These are phyloP conservation scores for Neolentinus lepideus DNA, from an alignment of 1,284 basidiomycete genomes.

Conservation along the genomic window DNA sequence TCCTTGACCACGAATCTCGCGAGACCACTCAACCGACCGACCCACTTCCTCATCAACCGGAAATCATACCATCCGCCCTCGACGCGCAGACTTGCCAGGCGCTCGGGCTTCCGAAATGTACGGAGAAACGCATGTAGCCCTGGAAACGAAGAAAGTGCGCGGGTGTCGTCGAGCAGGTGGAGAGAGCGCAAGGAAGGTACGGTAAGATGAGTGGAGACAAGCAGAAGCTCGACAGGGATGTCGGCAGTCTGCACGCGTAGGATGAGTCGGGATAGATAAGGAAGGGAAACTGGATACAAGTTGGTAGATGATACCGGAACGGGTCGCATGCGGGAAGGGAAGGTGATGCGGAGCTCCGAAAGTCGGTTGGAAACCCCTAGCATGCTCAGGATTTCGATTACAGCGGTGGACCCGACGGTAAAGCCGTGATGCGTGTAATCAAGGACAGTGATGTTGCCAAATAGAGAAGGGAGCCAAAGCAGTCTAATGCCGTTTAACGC, in stretches of 20 bases:
- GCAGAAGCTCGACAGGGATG: constrained; percentile 20
- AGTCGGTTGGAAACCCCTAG: constrained; percentile 37
- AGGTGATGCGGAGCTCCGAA: constrained; percentile 35
- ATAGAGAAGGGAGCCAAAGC: constrained; percentile 51
- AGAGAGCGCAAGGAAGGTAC: constrained; percentile 17
- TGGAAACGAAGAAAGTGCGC: background rate
- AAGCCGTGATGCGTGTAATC: constrained; percentile 57
- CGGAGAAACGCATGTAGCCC: background rate
- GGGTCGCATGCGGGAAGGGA: constrained; percentile 17
- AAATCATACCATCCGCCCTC: background rate
- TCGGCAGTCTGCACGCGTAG: constrained; percentile 17
- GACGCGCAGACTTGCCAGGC: background rate
- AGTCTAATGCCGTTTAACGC: constrained; percentile 58
- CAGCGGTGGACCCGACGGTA: constrained; percentile 35
- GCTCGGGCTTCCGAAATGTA: background rate
- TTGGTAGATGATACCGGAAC: constrained; percentile 15
- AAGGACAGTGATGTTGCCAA: constrained; percentile 49
- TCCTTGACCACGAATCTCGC: background rate
- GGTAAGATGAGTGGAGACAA: constrained; percentile 17
- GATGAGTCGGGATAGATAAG: constrained; percentile 15
- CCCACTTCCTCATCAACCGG: background rate
- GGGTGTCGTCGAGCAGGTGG: constrained; percentile 10
- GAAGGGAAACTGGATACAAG: constrained; percentile 10
- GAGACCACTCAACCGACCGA: background rate
- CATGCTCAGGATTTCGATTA: constrained; percentile 40